Evolutionary conservation across 495 filamentous ascomycete genomes (phyloP).

Genomic region (Symbiotaphrina buchneri): DNA sequence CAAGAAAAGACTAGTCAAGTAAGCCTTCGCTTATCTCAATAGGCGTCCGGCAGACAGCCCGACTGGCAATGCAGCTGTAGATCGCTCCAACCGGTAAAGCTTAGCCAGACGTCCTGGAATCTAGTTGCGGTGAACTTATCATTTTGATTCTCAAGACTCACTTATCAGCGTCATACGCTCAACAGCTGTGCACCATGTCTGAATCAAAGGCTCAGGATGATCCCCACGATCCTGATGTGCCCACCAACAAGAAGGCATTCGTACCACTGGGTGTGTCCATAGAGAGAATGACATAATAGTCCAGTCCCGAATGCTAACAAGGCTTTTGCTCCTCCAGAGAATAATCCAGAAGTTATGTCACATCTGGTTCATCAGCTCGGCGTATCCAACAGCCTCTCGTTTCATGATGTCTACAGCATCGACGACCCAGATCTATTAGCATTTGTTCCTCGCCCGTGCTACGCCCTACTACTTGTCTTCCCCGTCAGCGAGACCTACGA

Average conservation of each 20-base stretch:
- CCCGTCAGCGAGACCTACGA: constrained; percentile 22
- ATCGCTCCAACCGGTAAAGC: too few relatives aligned
- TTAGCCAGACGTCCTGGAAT: too few relatives aligned
- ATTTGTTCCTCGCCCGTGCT: constrained; percentile 30
- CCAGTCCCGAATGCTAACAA: constrained; percentile 1
- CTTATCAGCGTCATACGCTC: too few relatives aligned
- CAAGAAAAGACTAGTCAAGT: too few relatives aligned
- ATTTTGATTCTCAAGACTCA: too few relatives aligned
- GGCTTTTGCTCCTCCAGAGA: constrained; percentile 18
- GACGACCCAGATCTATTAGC: constrained; percentile 30
- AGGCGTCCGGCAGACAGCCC: too few relatives aligned
- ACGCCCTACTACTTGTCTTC: constrained; percentile 33
- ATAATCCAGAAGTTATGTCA: constrained; percentile 36
- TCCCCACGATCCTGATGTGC: not conserved
- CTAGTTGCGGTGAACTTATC: too few relatives aligned
- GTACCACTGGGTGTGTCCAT: constrained; percentile 4
- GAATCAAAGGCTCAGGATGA: not conserved
- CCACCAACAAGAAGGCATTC: constrained; percentile 3
- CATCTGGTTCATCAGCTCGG: constrained; percentile 29
- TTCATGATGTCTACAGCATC: constrained; percentile 34
- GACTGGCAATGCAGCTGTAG: too few relatives aligned
- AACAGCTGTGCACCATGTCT: too few relatives aligned
- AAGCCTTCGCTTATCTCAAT: too few relatives aligned
- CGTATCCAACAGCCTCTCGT: constrained; percentile 23
- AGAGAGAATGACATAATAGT: not conserved